Conservation (phyloP, 345 rosid genomes). For the Salix udensis region DNA sequence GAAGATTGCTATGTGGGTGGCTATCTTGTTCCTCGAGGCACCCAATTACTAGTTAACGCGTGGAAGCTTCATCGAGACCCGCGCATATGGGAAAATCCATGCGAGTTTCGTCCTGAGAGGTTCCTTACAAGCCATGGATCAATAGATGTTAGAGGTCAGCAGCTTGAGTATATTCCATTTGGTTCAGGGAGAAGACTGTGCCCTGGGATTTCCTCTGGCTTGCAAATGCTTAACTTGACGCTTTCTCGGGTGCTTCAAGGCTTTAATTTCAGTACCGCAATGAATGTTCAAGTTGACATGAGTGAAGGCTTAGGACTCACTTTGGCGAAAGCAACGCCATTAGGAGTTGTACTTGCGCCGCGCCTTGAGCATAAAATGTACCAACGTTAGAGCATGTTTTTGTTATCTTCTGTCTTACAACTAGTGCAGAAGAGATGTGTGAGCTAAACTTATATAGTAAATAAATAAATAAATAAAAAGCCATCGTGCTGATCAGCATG, state of each 20-base stretch:
- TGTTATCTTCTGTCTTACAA: no score
- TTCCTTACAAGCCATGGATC: slow-evolving; percentile 24
- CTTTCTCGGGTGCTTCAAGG: slow-evolving; percentile 28
- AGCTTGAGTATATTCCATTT: slow-evolving; percentile 28
- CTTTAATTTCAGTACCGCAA: slow-evolving; percentile 6
- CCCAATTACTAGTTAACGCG: slow-evolving; percentile 27
- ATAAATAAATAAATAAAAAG: no score
- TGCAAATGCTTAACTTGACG: slow-evolving; percentile 14
- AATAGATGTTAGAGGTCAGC: slow-evolving; percentile 15
- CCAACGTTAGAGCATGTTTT: no score
- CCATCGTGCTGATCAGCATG: no score
- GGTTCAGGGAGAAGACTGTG: slow-evolving; percentile 30
- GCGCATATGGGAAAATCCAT: slow-evolving; percentile 31
- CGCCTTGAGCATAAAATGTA: slow-evolving; percentile 1
- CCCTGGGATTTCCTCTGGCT: slow-evolving; percentile 16
- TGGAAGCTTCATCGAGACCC: slow-evolving; percentile 46
- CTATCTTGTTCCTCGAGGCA: slow-evolving; percentile 27
- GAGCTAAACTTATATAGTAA: no score
- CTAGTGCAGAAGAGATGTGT: no score
- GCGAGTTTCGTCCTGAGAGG: slow-evolving; percentile 25
- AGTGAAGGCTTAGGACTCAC: slow-evolving; percentile 16
- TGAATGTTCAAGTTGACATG: slow-evolving; percentile 22
- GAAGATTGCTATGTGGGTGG: slow-evolving; percentile 29
- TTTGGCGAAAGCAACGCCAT: slow-evolving; percentile 15
- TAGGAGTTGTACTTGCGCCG: slow-evolving; percentile 11